phyloP scores from a whole-genome alignment of 2,329 filamentous ascomycete genomes.

The Didymella exigua region DNA sequence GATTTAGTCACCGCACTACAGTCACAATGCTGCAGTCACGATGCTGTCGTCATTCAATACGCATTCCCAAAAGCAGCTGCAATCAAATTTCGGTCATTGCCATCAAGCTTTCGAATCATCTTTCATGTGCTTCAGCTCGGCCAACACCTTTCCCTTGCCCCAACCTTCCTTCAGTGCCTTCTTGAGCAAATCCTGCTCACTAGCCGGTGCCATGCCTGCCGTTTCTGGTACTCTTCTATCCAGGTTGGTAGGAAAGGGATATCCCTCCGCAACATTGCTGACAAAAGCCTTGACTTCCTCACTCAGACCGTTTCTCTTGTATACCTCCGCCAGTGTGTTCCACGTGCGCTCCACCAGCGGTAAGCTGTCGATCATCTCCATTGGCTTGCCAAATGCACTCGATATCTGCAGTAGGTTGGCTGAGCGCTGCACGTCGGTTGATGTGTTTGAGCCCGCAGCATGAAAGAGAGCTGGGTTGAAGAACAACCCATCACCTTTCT shows the following conservation, averaged over 20 bases:
- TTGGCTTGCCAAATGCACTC: constrained; percentile 66
- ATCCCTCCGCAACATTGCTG: constrained; percentile 61
- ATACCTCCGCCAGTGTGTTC: constrained; percentile 47
- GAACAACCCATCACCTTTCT: constrained; percentile 65
- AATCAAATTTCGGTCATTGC: background rate
- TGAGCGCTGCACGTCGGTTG: constrained; percentile 56
- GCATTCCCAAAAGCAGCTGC: background rate
- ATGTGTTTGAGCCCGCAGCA: constrained; percentile 64
- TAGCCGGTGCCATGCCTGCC: constrained; percentile 65
- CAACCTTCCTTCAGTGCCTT: constrained; percentile 53
- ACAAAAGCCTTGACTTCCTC: constrained; percentile 56
- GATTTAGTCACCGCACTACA: no score
- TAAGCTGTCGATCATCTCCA: constrained; percentile 64
- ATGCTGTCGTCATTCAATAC: no score
- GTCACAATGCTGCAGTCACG: no score
- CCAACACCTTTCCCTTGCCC: constrained; percentile 50
- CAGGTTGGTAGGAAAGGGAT: constrained; percentile 67
- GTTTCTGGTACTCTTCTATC: constrained; percentile 62
- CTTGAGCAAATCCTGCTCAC: constrained; percentile 61
- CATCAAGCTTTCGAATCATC: constrained; percentile 36
- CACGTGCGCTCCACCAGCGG: constrained; percentile 56
- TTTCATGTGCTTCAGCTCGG: constrained; percentile 48
- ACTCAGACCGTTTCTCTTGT: constrained; percentile 47
- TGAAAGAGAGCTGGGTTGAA: constrained; percentile 69
- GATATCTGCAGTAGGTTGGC: constrained; percentile 69